These are phyloP conservation scores for Tolypocladium tropicale DNA, from an alignment of 2,329 filamentous ascomycete species.

Conservation along the genomic window DNA sequence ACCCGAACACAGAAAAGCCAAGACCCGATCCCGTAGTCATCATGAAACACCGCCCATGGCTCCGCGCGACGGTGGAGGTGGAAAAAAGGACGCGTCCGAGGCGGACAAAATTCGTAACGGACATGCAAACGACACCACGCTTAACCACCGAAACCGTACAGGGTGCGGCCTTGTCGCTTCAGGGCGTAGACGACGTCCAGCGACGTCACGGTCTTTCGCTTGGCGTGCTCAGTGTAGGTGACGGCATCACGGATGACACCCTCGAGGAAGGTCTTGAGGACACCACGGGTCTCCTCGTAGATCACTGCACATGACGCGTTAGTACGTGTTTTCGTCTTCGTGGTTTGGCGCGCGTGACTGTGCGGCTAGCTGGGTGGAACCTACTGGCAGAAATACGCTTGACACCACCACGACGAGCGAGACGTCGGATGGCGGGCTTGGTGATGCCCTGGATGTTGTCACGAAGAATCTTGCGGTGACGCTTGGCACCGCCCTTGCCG, in stretches of 20 bases:
- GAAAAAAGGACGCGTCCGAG: neutral
- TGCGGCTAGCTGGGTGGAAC: neutral
- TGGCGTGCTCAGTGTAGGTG: constrained; percentile 72
- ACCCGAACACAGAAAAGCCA: constrained; percentile 29
- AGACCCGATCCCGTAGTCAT: constrained; percentile 31
- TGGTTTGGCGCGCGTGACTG: neutral
- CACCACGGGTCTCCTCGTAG: constrained; percentile 69
- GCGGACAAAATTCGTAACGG: constrained; percentile 24
- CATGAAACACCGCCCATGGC: constrained; percentile 27
- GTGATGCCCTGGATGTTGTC: constrained; percentile 99
- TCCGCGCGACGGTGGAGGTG: constrained; percentile 6
- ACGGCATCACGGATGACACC: constrained; percentile 67
- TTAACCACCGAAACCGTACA: constrained; percentile 89
- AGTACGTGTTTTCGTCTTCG: neutral
- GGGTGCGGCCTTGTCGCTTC: constrained; percentile 63
- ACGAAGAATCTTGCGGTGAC: constrained; percentile 97
- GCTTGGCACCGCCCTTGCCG: constrained; percentile 97
- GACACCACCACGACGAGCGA: constrained; percentile 97
- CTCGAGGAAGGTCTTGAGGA: constrained; percentile 71
- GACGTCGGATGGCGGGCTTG: constrained; percentile 97
- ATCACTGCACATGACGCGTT: constrained; percentile 39
- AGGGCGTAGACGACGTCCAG: constrained; percentile 59
- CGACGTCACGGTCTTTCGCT: constrained; percentile 69
- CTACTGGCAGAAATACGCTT: constrained; percentile 97
- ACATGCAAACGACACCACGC: constrained; percentile 14